A percentile compares a stretch with the other conserved stretches of the same genome.
These are phyloP conservation scores for Coemansia sp. DNA, from an alignment of 192 early-diverging fungal species.

Conservation along the genomic window DNA sequence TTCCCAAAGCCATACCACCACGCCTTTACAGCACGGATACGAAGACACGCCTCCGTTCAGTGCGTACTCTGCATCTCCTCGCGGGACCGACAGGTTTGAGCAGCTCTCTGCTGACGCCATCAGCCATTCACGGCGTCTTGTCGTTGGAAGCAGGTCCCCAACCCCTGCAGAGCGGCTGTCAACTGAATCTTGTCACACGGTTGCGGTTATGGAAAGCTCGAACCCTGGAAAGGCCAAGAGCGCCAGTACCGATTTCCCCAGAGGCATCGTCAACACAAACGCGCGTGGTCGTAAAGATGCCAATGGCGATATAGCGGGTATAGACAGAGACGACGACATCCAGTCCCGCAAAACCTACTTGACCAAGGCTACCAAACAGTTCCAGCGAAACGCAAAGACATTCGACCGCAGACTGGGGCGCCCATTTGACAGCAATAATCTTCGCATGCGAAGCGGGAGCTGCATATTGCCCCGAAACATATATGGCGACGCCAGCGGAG, in stretches of 20 bases:
- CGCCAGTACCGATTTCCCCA: background rate
- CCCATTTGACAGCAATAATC: conserved; percentile 6
- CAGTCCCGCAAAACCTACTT: conserved; percentile 38
- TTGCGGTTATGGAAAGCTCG: conserved; percentile 46
- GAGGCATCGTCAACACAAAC: background rate
- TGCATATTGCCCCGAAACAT: background rate
- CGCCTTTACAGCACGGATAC: background rate
- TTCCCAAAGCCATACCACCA: background rate
- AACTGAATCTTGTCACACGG: conserved; percentile 43
- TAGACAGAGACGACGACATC: background rate
- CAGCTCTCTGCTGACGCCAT: background rate
- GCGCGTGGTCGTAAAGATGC: background rate
- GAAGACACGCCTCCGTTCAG: background rate
- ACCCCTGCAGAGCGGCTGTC: conserved; percentile 41
- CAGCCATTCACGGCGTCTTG: conserved; percentile 8
- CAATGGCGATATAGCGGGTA: background rate
- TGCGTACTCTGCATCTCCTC: background rate
- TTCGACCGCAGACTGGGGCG: conserved; percentile 41
- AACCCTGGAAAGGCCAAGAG: background rate
- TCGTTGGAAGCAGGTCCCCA: conserved; percentile 24
- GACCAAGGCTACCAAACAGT: conserved; percentile 41
- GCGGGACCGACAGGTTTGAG: background rate
- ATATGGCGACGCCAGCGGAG: background rate
- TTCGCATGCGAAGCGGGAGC: background rate
- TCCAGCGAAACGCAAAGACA: conserved; percentile 40